These are phyloP conservation scores for Adenanthera pavonina DNA, from an alignment of 306 rosid genomes.

Conservation along the genomic window DNA sequence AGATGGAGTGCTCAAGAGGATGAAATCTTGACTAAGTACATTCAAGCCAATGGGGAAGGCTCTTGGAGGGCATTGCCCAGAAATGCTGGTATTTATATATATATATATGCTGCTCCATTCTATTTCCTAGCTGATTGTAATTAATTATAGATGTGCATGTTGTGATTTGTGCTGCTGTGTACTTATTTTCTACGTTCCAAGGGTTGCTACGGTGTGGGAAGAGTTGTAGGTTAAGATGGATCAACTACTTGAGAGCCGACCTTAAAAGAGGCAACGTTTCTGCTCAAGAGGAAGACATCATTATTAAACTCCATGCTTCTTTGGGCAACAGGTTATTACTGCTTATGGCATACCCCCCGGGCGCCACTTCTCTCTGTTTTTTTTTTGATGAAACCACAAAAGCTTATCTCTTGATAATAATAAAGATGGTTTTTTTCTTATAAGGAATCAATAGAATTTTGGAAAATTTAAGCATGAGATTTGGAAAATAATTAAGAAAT, in stretches of 20 bases:
- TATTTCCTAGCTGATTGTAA: no score
- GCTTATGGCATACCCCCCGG: background rate
- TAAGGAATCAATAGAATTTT: background rate
- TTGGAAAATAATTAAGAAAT: background rate
- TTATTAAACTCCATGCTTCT: conserved; percentile 67
- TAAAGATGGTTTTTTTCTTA: no score
- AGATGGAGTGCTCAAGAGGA: conserved; percentile 91
- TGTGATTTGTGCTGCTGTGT: no score
- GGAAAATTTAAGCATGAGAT: background rate
- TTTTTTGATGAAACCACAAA: no score
- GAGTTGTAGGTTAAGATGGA: conserved; percentile 94
- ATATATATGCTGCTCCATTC: background rate
- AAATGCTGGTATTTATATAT: conserved; percentile 63
- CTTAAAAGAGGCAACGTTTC: conserved; percentile 88
- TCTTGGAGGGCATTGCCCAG: conserved; percentile 88
- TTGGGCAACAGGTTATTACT: conserved; percentile 76
- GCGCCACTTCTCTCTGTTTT: no score
- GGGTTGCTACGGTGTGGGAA: conserved; percentile 82
- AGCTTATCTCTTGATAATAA: no score
- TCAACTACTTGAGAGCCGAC: conserved; percentile 76
- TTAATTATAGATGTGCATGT: no score
- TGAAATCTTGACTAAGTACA: conserved; percentile 64
- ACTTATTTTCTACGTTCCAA: background rate
- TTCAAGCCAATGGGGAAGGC: conserved; percentile 79
- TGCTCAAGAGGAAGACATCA: conserved; percentile 73